Evolutionary conservation across 345 rosid species (phyloP), one percentile per base, ranked within the genome.

Genomic region (Hibiscus syriacus): DNA sequence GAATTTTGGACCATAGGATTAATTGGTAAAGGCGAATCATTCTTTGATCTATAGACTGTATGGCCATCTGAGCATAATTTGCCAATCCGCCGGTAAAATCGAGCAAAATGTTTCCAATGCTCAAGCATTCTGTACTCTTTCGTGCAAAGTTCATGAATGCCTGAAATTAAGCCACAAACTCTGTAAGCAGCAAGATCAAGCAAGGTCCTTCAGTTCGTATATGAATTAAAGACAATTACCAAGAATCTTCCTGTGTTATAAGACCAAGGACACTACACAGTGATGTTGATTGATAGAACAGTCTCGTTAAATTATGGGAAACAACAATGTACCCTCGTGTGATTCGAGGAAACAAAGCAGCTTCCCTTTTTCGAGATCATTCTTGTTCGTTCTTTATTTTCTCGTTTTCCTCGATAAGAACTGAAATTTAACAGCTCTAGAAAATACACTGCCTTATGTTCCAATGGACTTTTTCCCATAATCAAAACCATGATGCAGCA

Each of bases 101-200:
- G 3, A 92, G 96, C 65, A 92, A 85, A 66, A 90, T 86, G 67
- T 88, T 84, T 53, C 97, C 98, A 5, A 92, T 90, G 76, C 98
- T 90, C 82, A 92, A 90, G 10, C 98, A 96, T 10, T 83, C 88
- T 2, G 97, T 92, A 83, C 98, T 92, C 73, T 92, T 90, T 70
- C 88, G 82, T 72, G 72, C 82, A 60, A 86, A 86, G 78, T 92
- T 92, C 96, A 92, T 85, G 64, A 77, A 64, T 3, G 88, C 97
- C 98, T 92, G 78, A 36, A 53, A 77, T 66, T 56, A 7, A 9
- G n/a, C n/a, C n/a, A 71, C 46, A 58, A 14, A 61, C 7, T 41
- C 8, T 27, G 46, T 45, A 29, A 69, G 56, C 56, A n/a, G 17
- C 26, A 17, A 26, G 38, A 45, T 17, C 20, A 16, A 48, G 22